phyloP scores from a whole-genome alignment of 1,284 basidiomycete genomes.

The Gymnopus androsaceus region DNA sequence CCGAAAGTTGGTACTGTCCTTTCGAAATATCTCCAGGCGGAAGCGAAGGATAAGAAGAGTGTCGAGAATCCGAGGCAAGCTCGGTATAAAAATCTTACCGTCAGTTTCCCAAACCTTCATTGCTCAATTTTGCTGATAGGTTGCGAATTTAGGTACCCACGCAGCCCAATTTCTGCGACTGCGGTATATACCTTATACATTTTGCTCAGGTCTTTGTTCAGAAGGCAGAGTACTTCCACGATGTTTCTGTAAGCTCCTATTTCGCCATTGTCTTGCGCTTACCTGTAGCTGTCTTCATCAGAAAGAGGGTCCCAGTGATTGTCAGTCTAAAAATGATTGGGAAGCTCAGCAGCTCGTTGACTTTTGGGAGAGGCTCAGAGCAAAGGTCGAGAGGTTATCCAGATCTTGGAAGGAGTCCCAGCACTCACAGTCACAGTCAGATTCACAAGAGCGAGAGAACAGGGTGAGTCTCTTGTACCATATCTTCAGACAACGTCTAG shows the following conservation, averaged over 20 bases:
- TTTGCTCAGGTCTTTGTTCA: slow-evolving; percentile 71
- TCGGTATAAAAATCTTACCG: slow-evolving; percentile 47
- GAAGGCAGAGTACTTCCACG: slow-evolving; percentile 47
- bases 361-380: no score
- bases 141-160: slow-evolving; percentile 58
- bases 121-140: neutral
- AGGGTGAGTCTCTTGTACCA: no score
- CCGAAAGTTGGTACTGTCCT: slow-evolving; percentile 67
- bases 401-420: no score
- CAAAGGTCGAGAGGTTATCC: no score
- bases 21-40: slow-evolving; percentile 68
- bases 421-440: no score
- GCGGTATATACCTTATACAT: slow-evolving; percentile 81
- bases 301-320: no score
- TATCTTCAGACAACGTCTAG: no score
- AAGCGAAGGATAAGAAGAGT: slow-evolving; percentile 79
- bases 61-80: slow-evolving; percentile 41
- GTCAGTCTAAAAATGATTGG: no score
- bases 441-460: no score
- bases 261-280: no score
- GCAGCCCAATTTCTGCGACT: slow-evolving; percentile 86
- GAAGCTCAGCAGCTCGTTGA: no score
- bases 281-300: no score
- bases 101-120: slow-evolving; percentile 35
- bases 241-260: slow-evolving; percentile 51